A percentile compares a stretch with the other conserved stretches of the same genome.
Conservation (phyloP, 345 rosid genomes). For the Boechera stricta region DNA sequence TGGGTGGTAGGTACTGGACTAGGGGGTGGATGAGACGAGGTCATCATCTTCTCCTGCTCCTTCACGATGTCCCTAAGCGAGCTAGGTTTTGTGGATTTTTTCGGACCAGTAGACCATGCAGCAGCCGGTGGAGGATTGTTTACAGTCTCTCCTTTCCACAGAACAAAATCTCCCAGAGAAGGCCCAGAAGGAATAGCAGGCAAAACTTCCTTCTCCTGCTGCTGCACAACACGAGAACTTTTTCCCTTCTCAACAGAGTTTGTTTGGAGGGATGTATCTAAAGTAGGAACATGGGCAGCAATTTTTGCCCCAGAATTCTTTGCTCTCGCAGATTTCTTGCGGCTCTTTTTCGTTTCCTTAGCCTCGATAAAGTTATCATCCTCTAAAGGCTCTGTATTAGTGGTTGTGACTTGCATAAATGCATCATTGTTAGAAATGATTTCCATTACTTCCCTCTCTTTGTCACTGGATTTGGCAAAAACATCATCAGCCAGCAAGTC, state of each 20-base stretch:
- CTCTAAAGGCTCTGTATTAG: constrained; percentile 54
- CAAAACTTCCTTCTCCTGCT: constrained; percentile 71
- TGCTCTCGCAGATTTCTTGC: constrained; percentile 89
- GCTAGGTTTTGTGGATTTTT: constrained; percentile 65
- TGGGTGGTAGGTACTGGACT: constrained; percentile 58
- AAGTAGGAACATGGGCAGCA: constrained; percentile 47
- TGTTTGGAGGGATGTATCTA: constrained; percentile 58
- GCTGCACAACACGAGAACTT: constrained; percentile 61
- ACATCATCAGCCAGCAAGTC: constrained; percentile 75
- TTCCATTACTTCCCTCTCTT: constrained; percentile 54
- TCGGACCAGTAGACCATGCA: constrained; percentile 86
- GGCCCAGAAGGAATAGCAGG: constrained; percentile 90
- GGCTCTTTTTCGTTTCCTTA: constrained; percentile 81
- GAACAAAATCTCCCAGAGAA: constrained; percentile 95
- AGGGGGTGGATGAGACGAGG: constrained; percentile 54
- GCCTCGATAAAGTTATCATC: constrained; percentile 85
- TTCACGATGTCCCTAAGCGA: constrained; percentile 88
- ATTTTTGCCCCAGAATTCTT: constrained; percentile 66
- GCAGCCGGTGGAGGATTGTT: constrained; percentile 66
- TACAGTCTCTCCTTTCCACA: constrained; percentile 77
- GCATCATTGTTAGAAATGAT: constrained; percentile 39
- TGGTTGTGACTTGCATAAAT: constrained; percentile 40
- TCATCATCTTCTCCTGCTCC: constrained; percentile 83
- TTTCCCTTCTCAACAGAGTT: constrained; percentile 80
- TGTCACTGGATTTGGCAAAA: constrained; percentile 57